Percentiles rank a stretch among this genome's conserved stretches.
Conservation (phyloP, 2,329 filamentous ascomycete genomes). For the Aspergillus ochraceoroseus region DNA sequence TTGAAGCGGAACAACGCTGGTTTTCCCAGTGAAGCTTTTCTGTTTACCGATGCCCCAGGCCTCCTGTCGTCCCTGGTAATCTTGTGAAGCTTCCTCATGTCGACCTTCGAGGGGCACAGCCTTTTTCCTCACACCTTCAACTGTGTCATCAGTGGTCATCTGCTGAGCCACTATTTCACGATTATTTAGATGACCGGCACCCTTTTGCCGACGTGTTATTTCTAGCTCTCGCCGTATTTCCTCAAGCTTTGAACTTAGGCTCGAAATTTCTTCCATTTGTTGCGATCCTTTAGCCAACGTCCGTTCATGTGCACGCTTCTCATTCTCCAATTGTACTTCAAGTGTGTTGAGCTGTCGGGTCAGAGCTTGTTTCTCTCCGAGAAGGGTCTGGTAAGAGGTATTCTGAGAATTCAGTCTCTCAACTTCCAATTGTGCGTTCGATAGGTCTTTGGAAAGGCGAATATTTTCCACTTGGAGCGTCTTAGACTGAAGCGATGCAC, state of each 20-base stretch:
- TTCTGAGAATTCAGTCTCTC: slow-evolving; percentile 58
- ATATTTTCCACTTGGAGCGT: slow-evolving; percentile 65
- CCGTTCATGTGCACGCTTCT: slow-evolving; percentile 65
- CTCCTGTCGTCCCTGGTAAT: slow-evolving; percentile 44
- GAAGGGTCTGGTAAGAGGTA: slow-evolving; percentile 59
- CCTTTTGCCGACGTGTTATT: slow-evolving; percentile 40
- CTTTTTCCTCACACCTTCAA: slow-evolving; percentile 65
- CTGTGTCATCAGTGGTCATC: slow-evolving; percentile 63
- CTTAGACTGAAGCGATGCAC: slow-evolving; percentile 62
- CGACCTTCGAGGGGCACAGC: slow-evolving; percentile 65
- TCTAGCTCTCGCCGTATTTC: slow-evolving; percentile 48
- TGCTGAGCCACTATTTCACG: slow-evolving; percentile 59
- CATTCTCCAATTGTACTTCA: slow-evolving; percentile 77
- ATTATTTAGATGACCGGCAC: too few relatives aligned
- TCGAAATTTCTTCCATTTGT: slow-evolving; percentile 39
- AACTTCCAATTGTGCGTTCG: slow-evolving; percentile 56
- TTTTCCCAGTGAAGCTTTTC: slow-evolving; percentile 31
- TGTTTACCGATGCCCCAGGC: slow-evolving; percentile 28
- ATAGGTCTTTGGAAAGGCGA: slow-evolving; percentile 56
- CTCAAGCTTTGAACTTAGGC: slow-evolving; percentile 43
- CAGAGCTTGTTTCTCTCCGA: slow-evolving; percentile 73
- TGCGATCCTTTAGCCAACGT: slow-evolving; percentile 42
- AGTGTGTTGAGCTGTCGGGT: slow-evolving; percentile 71
- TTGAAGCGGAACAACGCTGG: slow-evolving; percentile 40
- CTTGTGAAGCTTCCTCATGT: slow-evolving; percentile 60